Conservation (phyloP, 345 rosid species). For the Fremontodendron californicum region DNA sequence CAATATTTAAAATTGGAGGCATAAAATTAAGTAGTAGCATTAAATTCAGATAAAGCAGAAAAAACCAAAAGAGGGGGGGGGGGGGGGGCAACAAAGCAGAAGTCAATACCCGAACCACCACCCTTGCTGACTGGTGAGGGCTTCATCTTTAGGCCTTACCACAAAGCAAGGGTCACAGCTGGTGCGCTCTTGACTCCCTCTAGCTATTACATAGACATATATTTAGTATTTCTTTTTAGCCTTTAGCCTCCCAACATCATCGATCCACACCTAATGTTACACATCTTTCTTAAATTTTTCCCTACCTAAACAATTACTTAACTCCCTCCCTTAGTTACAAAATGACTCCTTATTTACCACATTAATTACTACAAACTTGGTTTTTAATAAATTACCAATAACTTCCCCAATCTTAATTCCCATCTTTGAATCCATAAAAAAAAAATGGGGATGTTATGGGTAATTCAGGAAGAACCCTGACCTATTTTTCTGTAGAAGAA, state of each 20-base stretch:
- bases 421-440: not conserved
- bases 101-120: conserved; percentile 99
- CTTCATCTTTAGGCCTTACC: conserved; percentile 17
- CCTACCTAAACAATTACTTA: not conserved
- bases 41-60: conserved; percentile 12
- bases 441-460: conserved; percentile 39
- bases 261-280: not conserved
- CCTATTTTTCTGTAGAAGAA: conserved; percentile 22
- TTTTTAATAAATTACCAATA: conserved; percentile 39
- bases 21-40: conserved; percentile 6
- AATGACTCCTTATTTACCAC: conserved; percentile 28
- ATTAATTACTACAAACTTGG: no score
- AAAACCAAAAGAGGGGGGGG: not conserved
- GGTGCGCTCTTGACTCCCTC: conserved; percentile 98
- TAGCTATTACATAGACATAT: not conserved
- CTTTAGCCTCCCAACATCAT: not conserved
- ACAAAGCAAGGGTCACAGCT: conserved; percentile 40
- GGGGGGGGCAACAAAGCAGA: conserved; percentile 25
- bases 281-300: not conserved
- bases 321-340: not conserved
- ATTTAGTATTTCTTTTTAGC: not conserved
- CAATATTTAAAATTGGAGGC: not conserved
- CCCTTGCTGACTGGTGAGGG: conserved; percentile 35
- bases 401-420: conserved; percentile 22
- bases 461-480: conserved; percentile 22